phyloP scores from a whole-genome alignment of 768 basidiomycete genomes.

The Hypholoma fasciculare region DNA sequence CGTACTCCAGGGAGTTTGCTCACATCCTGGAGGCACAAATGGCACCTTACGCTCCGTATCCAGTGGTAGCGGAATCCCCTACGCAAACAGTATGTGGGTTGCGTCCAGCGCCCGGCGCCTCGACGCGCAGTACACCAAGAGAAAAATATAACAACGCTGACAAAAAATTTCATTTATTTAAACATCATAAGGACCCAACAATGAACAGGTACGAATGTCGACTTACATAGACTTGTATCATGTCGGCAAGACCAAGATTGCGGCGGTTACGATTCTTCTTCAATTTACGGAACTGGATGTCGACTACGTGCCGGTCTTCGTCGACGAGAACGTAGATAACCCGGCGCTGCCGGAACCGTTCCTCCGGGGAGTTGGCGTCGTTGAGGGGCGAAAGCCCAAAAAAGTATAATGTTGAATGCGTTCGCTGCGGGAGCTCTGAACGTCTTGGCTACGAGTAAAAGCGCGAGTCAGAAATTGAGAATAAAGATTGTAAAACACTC shows the following conservation, averaged over 20 bases:
- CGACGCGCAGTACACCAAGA: constrained; percentile 41
- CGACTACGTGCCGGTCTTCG: neutral
- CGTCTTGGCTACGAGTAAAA: neutral
- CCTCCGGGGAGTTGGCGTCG: neutral
- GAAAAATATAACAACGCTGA: too few species aligned
- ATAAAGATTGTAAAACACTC: neutral
- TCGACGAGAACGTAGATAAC: neutral
- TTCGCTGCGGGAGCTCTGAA: neutral
- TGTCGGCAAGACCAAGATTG: too few species aligned
- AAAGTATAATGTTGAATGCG: neutral
- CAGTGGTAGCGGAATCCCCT: constrained; percentile 53
- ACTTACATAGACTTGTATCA: too few species aligned
- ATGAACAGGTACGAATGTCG: too few species aligned
- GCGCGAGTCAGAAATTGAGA: neutral
- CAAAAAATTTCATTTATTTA: too few species aligned
- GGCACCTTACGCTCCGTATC: constrained; percentile 52
- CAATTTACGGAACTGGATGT: too few species aligned
- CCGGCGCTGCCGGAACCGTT: neutral
- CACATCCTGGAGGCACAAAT: constrained; percentile 43
- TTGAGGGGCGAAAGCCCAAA: neutral
- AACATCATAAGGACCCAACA: too few species aligned
- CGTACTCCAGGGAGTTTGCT: constrained; percentile 1
- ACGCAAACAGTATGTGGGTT: constrained; percentile 42
- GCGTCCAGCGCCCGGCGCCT: constrained; percentile 47
- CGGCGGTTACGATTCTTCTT: too few species aligned